Base-by-base conservation (phyloP, 1,284 basidiomycete genomes). In the Erythrobasidium hasegawianum region DNA sequence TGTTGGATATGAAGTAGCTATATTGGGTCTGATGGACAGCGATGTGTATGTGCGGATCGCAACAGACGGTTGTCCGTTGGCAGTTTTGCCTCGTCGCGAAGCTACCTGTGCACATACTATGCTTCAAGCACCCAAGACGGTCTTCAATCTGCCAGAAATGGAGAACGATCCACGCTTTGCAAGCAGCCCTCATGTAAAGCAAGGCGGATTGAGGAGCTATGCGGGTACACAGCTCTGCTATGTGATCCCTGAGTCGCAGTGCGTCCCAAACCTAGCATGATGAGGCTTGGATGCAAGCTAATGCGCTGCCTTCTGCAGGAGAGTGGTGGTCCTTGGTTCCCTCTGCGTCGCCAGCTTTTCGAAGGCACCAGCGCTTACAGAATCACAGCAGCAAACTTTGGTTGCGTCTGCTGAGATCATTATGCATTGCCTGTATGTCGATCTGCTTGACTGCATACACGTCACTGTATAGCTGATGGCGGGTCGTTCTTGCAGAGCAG, bases 91-190 rank as follows among this genome's bases (percentile, higher is more conserved):
- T 18, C 39, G 59, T 26, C 47, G 59, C 11, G 59, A 62, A 29
- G 53, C 59, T 40, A 52, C 50, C 14, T 62, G 59, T 41, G 59
- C 59, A 27, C 59, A 62, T 20, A 62, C 59, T 8, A 62, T 62
- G 49, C 26, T 62, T 14, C 59, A 18, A 9, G 22, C 13, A 22
- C 24, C 2, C 10, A 14, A 54, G 49, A 33, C 33, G 33, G 33
- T 33, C 33, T 33, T 33, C 33, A 53, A 29, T 24, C 18, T 53
- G 16, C 50, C 50, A 16, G 50, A 53, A 7, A 3, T 53, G 26
- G 50, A 20, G 9, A 53, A 16, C 50, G 50, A 53, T 26, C 26
- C 18, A 20, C 50, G 50, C 18, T 53, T 24, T 53, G 50, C 18
- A 24, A 26, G 8, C 16, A 53, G 26, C 50, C 50, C 50, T 24